Evolutionary conservation across 2,329 filamentous ascomycete species (phyloP).

Genomic region (Eurotiales sp.): DNA sequence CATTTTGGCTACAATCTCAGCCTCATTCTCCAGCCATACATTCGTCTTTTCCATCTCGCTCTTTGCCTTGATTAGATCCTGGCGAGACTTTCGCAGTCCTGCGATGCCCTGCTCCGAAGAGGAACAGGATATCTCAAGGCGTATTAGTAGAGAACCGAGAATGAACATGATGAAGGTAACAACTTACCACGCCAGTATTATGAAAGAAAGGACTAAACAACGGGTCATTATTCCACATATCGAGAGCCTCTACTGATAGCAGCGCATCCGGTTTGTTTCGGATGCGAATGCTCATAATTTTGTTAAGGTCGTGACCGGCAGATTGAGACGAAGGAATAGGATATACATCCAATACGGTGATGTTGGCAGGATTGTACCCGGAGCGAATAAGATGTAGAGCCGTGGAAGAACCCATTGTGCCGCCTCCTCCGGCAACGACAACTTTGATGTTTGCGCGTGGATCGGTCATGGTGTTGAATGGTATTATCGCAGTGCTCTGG

Average conservation of each 20-base stretch:
- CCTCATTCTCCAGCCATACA: constrained; percentile 43
- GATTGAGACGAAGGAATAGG: constrained; percentile 49
- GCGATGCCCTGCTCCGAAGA: constrained; percentile 30
- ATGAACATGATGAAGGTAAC: constrained; percentile 17
- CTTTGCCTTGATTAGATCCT: constrained; percentile 28
- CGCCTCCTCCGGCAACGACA: constrained; percentile 61
- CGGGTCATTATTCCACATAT: constrained; percentile 49
- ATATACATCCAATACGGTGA: constrained; percentile 60
- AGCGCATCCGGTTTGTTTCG: constrained; percentile 61
- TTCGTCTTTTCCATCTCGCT: constrained; percentile 36
- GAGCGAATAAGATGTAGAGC: constrained; percentile 58
- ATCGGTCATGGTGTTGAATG: neutral
- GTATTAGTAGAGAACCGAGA: constrained; percentile 3
- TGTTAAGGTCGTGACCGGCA: constrained; percentile 71
- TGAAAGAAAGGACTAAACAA: constrained; percentile 54
- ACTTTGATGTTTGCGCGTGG: constrained; percentile 17
- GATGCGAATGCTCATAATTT: constrained; percentile 67
- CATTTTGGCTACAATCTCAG: constrained; percentile 41
- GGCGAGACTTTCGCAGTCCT: constrained; percentile 32
- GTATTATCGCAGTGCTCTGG: neutral
- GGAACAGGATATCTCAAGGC: constrained; percentile 28
- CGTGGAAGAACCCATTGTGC: constrained; percentile 63
- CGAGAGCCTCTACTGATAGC: constrained; percentile 64
- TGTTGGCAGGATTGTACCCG: constrained; percentile 42
- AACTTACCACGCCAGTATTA: constrained; percentile 56